Conservation (phyloP, 2,329 filamentous ascomycete species). For the Verticillium albo-atrum region DNA sequence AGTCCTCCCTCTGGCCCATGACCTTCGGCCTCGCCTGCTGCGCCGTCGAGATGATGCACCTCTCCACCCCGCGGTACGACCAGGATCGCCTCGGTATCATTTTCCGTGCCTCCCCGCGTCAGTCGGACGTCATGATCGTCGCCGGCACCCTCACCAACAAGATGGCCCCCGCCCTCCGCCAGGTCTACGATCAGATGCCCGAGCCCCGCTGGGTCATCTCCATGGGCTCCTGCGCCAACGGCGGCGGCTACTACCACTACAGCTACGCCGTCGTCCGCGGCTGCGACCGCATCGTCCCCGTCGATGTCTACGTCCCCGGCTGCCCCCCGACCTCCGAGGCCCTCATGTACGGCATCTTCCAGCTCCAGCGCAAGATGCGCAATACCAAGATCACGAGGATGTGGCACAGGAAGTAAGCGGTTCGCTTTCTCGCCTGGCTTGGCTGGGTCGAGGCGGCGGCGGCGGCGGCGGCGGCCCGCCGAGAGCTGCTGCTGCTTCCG, state of each 20-base stretch:
- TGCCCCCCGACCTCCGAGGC: conserved; percentile 61
- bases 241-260: conserved; percentile 84
- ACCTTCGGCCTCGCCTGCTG: conserved; percentile 87
- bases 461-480: too few relatives aligned
- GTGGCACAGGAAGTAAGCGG: conserved; percentile 52
- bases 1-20: conserved; percentile 84
- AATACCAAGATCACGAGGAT: conserved; percentile 50
- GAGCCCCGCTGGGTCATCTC: conserved; percentile 82
- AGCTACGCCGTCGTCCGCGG: conserved; percentile 70
- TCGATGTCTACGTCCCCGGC: conserved; percentile 76
- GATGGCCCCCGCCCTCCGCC: conserved; percentile 86
- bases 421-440: not conserved
- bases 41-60: conserved; percentile 89
- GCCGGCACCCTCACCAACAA: conserved; percentile 93
- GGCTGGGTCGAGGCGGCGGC: too few relatives aligned
- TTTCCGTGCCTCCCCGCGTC: conserved; percentile 81
- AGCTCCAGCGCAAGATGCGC: conserved; percentile 73
- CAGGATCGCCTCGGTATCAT: conserved; percentile 87
- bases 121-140: conserved; percentile 91
- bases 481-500: not conserved
- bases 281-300: conserved; percentile 72
- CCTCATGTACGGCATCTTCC: conserved; percentile 68
- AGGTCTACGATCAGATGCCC: conserved; percentile 95
- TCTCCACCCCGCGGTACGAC: conserved; percentile 83
- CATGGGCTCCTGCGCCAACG: conserved; percentile 83